Conservation (phyloP, 2,329 filamentous ascomycete genomes). For the Myotisia sp. region DNA sequence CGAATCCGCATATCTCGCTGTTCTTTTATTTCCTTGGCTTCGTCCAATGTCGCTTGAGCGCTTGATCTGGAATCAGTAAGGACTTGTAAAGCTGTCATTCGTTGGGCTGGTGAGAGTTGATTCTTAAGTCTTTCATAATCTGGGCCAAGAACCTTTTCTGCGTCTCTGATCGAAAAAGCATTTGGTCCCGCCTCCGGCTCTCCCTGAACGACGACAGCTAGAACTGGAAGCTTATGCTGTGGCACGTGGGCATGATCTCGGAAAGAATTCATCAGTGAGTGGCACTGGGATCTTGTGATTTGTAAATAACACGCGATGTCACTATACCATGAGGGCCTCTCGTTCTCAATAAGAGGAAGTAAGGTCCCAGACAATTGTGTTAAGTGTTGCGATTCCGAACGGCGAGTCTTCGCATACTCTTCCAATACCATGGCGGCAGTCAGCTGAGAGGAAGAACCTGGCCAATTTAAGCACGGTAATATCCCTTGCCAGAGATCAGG, state of each 20-base stretch:
- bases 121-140: conserved; percentile 86
- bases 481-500: conserved; percentile 48
- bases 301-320: conserved; percentile 85
- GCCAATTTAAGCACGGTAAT: conserved; percentile 54
- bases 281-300: conserved; percentile 78
- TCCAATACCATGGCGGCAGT: conserved; percentile 72
- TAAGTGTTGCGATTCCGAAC: conserved; percentile 21
- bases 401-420: conserved; percentile 57
- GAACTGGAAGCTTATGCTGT: conserved; percentile 56
- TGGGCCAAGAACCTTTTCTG: conserved; percentile 69
- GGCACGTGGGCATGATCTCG: conserved; percentile 76
- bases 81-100: conserved; percentile 66
- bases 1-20: conserved; percentile 73
- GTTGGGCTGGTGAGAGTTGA: conserved; percentile 72
- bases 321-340: conserved; percentile 68
- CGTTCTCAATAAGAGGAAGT: conserved; percentile 62
- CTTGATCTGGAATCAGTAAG: conserved; percentile 62
- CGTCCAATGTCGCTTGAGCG: conserved; percentile 57
- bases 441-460: conserved; percentile 74
- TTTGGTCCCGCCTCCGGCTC: conserved; percentile 81
- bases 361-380: conserved; percentile 42
- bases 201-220: conserved; percentile 87
- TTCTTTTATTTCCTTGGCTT: conserved; percentile 65
- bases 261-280: conserved; percentile 80
- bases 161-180: conserved; percentile 77